Evolutionary conservation across 345 rosid species (phyloP).

Genomic region (Acer campestre): DNA sequence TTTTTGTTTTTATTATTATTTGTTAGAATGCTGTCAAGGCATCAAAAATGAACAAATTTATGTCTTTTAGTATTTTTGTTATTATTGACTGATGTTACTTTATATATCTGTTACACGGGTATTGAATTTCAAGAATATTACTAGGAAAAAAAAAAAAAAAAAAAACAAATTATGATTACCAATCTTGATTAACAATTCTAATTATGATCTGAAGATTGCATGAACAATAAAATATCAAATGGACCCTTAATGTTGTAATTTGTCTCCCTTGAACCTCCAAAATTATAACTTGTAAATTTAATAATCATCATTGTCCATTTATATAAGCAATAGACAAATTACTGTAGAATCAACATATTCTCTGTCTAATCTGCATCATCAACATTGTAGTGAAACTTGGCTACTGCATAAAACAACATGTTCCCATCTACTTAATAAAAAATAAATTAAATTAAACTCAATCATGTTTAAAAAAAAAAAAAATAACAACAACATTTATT

Average conservation of each 20-base stretch:
- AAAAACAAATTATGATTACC: not conserved
- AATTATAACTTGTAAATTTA: not conserved
- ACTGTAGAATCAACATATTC: not conserved
- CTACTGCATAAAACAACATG: not conserved
- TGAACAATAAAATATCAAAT: slow-evolving; percentile 8
- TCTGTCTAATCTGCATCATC: slow-evolving; percentile 8
- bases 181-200: slow-evolving; percentile 10
- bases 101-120: not conserved
- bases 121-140: not conserved
- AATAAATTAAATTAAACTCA: not conserved
- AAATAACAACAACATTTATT: not conserved
- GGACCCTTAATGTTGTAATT: slow-evolving; percentile 21
- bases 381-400: not conserved
- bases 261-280: slow-evolving; percentile 11
- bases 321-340: not conserved
- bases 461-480: not conserved
- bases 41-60: not conserved
- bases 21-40: not conserved
- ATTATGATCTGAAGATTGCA: slow-evolving; percentile 20
- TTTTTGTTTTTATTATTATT: not conserved
- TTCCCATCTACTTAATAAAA: not conserved
- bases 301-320: not conserved
- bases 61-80: not conserved
- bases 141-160: not conserved
- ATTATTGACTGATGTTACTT: not conserved